phyloP scores from a whole-genome alignment of 176 grass and related monocot genomes.

The Eleusine coracana region DNA sequence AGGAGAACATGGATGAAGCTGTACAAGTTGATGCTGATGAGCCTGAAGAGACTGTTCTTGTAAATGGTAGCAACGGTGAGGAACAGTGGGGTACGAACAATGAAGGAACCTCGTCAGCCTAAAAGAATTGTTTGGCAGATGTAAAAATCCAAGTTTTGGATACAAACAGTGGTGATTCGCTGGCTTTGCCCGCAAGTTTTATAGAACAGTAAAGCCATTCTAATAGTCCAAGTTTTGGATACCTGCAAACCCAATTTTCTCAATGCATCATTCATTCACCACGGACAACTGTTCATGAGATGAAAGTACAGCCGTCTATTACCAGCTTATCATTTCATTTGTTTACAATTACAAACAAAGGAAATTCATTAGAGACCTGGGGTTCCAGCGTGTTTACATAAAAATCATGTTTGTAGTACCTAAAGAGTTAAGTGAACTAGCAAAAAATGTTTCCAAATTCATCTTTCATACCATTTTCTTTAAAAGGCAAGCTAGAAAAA shows the following conservation, averaged over 20 bases:
- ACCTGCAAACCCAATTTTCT: conserved; percentile 5
- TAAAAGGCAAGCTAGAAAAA: not conserved
- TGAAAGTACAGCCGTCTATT: not conserved
- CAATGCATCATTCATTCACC: not conserved
- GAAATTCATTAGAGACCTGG: no score
- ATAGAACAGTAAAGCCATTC: conserved; percentile 11
- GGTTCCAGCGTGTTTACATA: no score
- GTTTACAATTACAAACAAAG: not conserved
- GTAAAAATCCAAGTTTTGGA: conserved; percentile 52
- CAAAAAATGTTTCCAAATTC: no score
- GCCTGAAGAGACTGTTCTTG: conserved; percentile 63
- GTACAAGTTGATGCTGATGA: conserved; percentile 68
- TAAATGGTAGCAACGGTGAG: conserved; percentile 95
- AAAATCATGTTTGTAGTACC: no score
- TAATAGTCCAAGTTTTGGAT: not conserved
- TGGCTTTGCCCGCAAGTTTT: conserved; percentile 28
- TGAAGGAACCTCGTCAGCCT: conserved; percentile 58
- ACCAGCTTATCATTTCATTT: not conserved
- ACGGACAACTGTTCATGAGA: not conserved
- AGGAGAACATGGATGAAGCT: conserved; percentile 69
- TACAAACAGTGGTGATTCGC: conserved; percentile 41
- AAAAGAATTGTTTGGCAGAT: conserved; percentile 53
- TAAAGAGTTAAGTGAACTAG: no score
- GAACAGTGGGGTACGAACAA: conserved; percentile 80
- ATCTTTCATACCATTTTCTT: no score